Percentiles rank a stretch among this genome's conserved stretches.
phyloP scores from a whole-genome alignment of 2,329 filamentous ascomycete species.

The Aschersonia sp. region DNA sequence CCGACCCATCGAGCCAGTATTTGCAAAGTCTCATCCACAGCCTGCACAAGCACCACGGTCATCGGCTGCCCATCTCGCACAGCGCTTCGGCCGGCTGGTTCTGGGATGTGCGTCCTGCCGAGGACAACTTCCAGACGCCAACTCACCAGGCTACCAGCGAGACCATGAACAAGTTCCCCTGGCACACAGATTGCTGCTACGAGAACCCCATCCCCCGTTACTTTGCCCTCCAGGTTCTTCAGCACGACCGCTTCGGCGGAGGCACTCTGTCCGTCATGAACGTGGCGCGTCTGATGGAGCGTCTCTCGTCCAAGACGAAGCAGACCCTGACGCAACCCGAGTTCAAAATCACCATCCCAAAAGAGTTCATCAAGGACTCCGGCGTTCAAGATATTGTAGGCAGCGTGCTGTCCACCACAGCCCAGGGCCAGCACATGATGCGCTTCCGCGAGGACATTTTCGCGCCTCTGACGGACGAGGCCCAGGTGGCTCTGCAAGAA shows the following conservation, averaged over 20 bases:
- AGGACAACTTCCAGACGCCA: slow-evolving; percentile 12
- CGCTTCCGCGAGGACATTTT: slow-evolving; percentile 18
- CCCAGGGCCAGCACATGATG: slow-evolving; percentile 7
- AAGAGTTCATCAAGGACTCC: slow-evolving; percentile 18
- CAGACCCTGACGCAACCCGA: slow-evolving; percentile 11
- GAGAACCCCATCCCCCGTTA: slow-evolving; percentile 20
- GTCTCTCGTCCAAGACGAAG: slow-evolving; percentile 11
- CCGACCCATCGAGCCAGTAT: slow-evolving; percentile 18
- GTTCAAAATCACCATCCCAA: slow-evolving; percentile 17
- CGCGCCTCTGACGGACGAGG: slow-evolving; percentile 10
- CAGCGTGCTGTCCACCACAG: slow-evolving; percentile 7
- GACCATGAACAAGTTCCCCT: slow-evolving; percentile 26
- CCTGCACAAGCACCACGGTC: slow-evolving; percentile 17
- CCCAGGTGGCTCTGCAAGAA: slow-evolving; percentile 10
- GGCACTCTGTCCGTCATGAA: slow-evolving; percentile 24
- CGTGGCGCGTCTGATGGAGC: slow-evolving; percentile 11
- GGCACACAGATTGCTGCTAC: slow-evolving; percentile 30
- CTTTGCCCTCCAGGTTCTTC: slow-evolving; percentile 26
- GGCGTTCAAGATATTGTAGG: slow-evolving; percentile 8
- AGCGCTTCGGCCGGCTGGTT: slow-evolving; percentile 27
- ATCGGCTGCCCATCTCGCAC: slow-evolving; percentile 23
- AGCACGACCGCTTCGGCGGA: slow-evolving; percentile 22
- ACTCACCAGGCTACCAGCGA: slow-evolving; percentile 22
- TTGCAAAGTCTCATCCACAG: slow-evolving; percentile 16
- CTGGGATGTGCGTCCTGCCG: slow-evolving; percentile 24